A percentile compares a stretch with the other conserved stretches of the same genome.
Evolutionary conservation across 306 rosid genomes (phyloP).

Genomic region (Prunus padus): DNA sequence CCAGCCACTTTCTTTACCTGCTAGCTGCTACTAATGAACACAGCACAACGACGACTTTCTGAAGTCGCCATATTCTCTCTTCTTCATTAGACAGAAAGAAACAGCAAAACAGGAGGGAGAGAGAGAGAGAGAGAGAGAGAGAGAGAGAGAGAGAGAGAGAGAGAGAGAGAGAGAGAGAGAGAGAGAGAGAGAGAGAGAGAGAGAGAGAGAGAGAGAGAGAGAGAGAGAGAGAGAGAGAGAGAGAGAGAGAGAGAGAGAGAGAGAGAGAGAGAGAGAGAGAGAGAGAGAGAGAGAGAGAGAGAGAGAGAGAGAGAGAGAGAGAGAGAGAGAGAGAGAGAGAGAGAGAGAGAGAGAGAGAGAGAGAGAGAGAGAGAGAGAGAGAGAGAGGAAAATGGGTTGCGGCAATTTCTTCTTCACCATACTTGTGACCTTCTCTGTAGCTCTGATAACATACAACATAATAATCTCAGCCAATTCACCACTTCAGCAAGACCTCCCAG

Average conservation of each 20-base stretch:
- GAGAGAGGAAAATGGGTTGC: conserved; percentile 63
- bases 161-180: background rate
- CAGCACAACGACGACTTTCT: conserved; percentile 25
- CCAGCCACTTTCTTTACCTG: background rate
- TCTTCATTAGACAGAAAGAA: background rate
- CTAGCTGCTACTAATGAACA: background rate
- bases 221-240: background rate
- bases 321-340: background rate
- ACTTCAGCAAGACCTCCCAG: conserved; percentile 80
- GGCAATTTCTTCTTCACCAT: conserved; percentile 78
- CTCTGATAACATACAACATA: conserved; percentile 91
- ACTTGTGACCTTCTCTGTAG: conserved; percentile 74
- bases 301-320: background rate
- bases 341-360: background rate
- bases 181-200: background rate
- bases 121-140: conserved; percentile 3
- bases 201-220: background rate
- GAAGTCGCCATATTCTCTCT: background rate
- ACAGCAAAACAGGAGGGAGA: background rate
- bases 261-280: background rate
- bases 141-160: background rate
- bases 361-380: background rate
- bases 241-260: conserved; percentile 3
- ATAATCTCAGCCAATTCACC: conserved; percentile 85
- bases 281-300: background rate